Conservation (phyloP, 441 rosid genomes). For the Dalechampia spathulata region DNA sequence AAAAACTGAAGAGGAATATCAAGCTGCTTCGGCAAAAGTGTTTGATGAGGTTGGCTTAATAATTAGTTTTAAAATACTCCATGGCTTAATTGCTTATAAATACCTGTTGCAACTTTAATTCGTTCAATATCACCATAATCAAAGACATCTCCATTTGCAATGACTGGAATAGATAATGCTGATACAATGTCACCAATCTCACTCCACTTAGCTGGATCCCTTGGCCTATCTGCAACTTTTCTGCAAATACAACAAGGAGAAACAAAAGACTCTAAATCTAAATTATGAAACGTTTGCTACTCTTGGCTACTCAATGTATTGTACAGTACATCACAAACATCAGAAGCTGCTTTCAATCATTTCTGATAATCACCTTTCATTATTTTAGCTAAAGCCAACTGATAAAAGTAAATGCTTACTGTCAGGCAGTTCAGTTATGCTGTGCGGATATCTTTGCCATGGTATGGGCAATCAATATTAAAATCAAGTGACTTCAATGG, state of each 20-base stretch:
- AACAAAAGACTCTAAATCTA: background rate
- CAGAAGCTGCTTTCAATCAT: background rate
- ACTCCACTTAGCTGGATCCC: slow-evolving; percentile 92
- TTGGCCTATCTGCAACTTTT: slow-evolving; percentile 75
- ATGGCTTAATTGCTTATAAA: background rate
- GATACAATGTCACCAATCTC: slow-evolving; percentile 79
- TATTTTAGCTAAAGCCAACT: background rate
- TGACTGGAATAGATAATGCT: slow-evolving; percentile 75
- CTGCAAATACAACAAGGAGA: slow-evolving; percentile 32
- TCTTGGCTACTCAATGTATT: background rate
- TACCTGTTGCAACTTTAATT: slow-evolving; percentile 73
- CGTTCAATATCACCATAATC: slow-evolving; percentile 61
- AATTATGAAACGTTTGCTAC: background rate
- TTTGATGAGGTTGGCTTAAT: background rate
- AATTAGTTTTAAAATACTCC: background rate
- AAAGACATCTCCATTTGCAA: slow-evolving; percentile 92
- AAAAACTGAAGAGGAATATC: too few relatives aligned
- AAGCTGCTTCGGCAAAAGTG: background rate
- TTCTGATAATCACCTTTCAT: background rate
- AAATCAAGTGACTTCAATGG: background rate
- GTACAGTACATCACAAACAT: background rate
- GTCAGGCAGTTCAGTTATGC: background rate
- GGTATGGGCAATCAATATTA: background rate
- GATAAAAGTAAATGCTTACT: background rate
- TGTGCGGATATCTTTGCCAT: background rate